These are phyloP conservation scores for Wickerhamomyces silvicola DNA, from an alignment of 805 yeast species.

Conservation along the genomic window DNA sequence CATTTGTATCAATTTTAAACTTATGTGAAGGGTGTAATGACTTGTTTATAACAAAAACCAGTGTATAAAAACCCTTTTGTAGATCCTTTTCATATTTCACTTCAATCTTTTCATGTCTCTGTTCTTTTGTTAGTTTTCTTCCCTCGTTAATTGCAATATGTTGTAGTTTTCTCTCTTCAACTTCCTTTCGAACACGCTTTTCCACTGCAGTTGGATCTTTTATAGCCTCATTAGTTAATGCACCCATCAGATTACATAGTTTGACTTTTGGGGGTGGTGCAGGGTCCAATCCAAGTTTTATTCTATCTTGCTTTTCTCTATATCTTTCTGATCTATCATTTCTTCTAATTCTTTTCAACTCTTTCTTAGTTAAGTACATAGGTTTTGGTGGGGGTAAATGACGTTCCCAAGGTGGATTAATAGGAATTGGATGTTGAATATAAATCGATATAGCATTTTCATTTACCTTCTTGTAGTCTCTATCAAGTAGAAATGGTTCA, in stretches of 20 bases:
- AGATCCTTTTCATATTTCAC: constrained; percentile 43
- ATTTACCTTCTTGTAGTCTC: constrained; percentile 31
- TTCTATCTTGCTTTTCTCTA: constrained; percentile 69
- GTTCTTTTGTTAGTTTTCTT: constrained; percentile 56
- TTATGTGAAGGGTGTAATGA: constrained; percentile 59
- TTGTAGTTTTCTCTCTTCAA: constrained; percentile 47
- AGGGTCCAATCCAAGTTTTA: constrained; percentile 74
- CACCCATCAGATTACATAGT: constrained; percentile 78
- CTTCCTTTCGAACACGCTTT: constrained; percentile 58
- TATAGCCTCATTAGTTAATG: constrained; percentile 77
- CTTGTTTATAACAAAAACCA: constrained; percentile 52
- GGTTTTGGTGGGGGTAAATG: constrained; percentile 35
- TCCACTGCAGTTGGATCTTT: constrained; percentile 88
- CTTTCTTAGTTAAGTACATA: constrained; percentile 67
- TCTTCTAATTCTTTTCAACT: constrained; percentile 64
- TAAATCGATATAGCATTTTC: constrained; percentile 51
- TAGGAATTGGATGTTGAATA: constrained; percentile 76
- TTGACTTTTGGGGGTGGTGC: constrained; percentile 89
- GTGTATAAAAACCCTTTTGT: constrained; percentile 43
- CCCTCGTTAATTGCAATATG: constrained; percentile 60
- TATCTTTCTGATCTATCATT: constrained; percentile 57
- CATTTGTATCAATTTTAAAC: constrained; percentile 74
- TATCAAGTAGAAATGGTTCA: constrained; percentile 39
- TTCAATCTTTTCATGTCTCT: constrained; percentile 43
- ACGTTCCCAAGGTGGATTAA: constrained; percentile 52